phyloP scores from a whole-genome alignment of 768 basidiomycete species.

The Termitomyces sp. region DNA sequence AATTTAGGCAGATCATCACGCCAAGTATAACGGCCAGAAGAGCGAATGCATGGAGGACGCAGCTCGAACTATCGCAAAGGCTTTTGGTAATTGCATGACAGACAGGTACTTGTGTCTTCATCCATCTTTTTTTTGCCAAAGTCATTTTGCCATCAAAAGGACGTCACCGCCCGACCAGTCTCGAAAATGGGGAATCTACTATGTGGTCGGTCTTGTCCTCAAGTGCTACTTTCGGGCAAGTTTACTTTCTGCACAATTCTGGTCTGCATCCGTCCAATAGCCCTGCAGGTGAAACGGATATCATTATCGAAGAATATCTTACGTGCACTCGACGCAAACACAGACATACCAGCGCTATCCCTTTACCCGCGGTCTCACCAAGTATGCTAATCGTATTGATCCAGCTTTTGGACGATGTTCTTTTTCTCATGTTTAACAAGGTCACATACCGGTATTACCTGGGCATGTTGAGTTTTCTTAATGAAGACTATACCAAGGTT shows the following conservation, averaged over 20 bases:
- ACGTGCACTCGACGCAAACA: conserved; percentile 79
- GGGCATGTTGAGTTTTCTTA: conserved; percentile 90
- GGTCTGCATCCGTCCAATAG: background rate
- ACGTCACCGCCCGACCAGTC: conserved; percentile 67
- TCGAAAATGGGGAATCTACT: conserved; percentile 89
- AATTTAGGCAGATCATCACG: conserved; percentile 55
- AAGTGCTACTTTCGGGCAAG: conserved; percentile 92
- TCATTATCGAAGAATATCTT: conserved; percentile 90
- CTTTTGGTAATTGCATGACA: conserved; percentile 84
- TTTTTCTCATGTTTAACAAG: conserved; percentile 31
- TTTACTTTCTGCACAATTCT: conserved; percentile 12
- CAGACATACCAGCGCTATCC: conserved; percentile 74
- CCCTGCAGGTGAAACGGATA: conserved; percentile 75
- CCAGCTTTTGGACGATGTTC: background rate
- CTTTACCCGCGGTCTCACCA: conserved; percentile 83
- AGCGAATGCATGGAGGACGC: conserved; percentile 81
- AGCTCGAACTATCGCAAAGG: conserved; percentile 81
- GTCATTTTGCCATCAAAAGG: conserved; percentile 25
- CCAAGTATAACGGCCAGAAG: conserved; percentile 47
- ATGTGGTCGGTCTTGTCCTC: conserved; percentile 83
- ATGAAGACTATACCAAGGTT: conserved; percentile 86
- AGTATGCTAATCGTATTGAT: conserved; percentile 30
- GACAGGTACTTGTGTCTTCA: conserved; percentile 38
- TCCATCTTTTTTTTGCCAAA: background rate
- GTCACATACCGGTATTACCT: conserved; percentile 94